A percentile compares a stretch with the other conserved stretches of the same genome.
Conservation (phyloP, 148 eudicot genomes). For the Hydrangea macrophylla region DNA sequence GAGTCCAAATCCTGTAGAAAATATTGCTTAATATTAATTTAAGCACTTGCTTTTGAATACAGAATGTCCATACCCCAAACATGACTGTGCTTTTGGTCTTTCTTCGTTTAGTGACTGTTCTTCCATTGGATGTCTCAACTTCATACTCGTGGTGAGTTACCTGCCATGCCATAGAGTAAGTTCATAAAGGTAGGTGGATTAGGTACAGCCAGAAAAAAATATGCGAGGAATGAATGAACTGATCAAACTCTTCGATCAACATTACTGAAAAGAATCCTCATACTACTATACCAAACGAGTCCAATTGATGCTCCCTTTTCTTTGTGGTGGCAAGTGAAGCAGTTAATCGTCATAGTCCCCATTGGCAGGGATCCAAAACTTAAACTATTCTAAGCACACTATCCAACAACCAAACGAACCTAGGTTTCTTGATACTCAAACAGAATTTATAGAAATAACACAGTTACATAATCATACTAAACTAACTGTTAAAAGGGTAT, state of each 20-base stretch:
- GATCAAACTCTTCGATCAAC: conserved; percentile 8
- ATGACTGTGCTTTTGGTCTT: conserved; percentile 91
- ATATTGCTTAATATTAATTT: too few species aligned
- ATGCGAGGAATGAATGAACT: not conserved
- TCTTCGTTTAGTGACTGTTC: conserved; percentile 73
- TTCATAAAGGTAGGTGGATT: conserved; percentile 3
- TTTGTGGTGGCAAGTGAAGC: not conserved
- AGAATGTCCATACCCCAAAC: conserved; percentile 60
- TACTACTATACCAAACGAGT: not conserved
- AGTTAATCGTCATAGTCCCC: not conserved
- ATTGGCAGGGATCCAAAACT: not conserved
- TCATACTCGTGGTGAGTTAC: conserved; percentile 93
- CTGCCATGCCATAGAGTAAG: conserved; percentile 33
- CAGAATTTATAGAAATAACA: conserved; percentile 3
- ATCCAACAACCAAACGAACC: not conserved
- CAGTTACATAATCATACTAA: too few species aligned
- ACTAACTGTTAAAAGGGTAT: conserved; percentile 5
- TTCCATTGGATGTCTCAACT: conserved; percentile 84
- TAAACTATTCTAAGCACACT: not conserved
- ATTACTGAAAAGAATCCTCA: not conserved
- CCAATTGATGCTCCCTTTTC: not conserved
- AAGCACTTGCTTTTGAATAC: conserved; percentile 8
- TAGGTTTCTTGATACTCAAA: not conserved
- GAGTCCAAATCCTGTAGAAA: too few species aligned
- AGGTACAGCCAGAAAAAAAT: not conserved